Percentiles rank a stretch among this genome's conserved stretches.
Evolutionary conservation across 148 eudicot genomes (phyloP).

Genomic region (Rhododendron mucronatum): DNA sequence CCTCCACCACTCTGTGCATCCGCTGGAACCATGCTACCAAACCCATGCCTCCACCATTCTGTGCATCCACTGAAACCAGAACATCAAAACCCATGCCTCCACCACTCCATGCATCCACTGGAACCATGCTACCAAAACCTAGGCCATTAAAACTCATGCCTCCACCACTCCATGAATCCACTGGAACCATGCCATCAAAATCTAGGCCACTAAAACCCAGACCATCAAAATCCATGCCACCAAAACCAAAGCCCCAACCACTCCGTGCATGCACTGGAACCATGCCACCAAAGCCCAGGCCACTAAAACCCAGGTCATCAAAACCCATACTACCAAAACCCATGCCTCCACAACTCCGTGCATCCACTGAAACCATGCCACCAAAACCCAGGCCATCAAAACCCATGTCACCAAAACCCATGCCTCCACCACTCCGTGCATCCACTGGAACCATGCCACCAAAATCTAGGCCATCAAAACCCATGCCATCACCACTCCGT

Average conservation of each 20-base stretch:
- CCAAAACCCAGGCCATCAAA: too few species aligned
- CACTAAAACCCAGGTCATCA: constrained; percentile 22
- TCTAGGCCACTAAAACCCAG: too few species aligned
- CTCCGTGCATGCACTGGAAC: constrained; percentile 38
- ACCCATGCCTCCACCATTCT: constrained; percentile 38
- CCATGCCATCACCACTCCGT: too few species aligned
- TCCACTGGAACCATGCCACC: too few species aligned
- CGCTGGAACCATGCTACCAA: constrained; percentile 30
- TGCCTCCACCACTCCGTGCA: too few species aligned
- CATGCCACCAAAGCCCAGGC: constrained; percentile 18
- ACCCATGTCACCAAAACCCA: too few species aligned
- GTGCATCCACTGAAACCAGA: constrained; percentile 33
- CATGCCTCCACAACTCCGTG: too few species aligned
- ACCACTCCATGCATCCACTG: constrained; percentile 43
- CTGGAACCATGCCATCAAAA: constrained; percentile 20
- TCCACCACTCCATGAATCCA: constrained; percentile 43
- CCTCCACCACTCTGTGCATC: constrained; percentile 48
- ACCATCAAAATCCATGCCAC: constrained; percentile 23
- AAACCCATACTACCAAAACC: too few species aligned
- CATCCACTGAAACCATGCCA: too few species aligned
- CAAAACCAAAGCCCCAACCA: constrained; percentile 40
- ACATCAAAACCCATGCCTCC: constrained; percentile 38
- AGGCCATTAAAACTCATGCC: constrained; percentile 31
- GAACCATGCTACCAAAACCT: constrained; percentile 23
- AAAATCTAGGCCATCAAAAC: too few species aligned